phyloP scores from a whole-genome alignment of 768 basidiomycete species.

The Phanerodontia chrysosporium region DNA sequence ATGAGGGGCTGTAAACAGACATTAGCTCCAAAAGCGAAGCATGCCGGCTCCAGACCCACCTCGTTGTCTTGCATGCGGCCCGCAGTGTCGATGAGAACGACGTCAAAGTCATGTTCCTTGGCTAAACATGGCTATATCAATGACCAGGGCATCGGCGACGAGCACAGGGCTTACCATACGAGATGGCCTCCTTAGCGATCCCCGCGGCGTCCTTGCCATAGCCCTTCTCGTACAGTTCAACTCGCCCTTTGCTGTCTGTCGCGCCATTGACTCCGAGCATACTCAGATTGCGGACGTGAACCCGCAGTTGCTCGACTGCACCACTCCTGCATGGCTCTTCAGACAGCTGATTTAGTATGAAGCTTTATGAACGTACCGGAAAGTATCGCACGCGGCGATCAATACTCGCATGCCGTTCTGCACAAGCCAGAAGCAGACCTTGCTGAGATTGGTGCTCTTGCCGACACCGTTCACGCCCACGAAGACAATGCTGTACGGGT shows the following conservation, averaged over 20 bases:
- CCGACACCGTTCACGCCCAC: constrained; percentile 99
- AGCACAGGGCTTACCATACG: constrained; percentile 57
- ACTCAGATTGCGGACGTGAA: constrained; percentile 92
- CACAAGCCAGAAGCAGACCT: constrained; percentile 98
- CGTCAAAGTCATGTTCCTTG: constrained; percentile 88
- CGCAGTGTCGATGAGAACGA: constrained; percentile 96
- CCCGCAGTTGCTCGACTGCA: constrained; percentile 95
- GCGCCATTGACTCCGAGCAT: constrained; percentile 74
- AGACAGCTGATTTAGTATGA: constrained; percentile 2
- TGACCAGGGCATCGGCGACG: not conserved
- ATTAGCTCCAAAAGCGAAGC: too few species aligned
- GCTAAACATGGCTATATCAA: constrained; percentile 39
- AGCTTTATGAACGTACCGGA: constrained; percentile 49
- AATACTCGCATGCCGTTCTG: constrained; percentile 91
- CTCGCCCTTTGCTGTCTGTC: constrained; percentile 62
- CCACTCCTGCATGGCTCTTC: constrained; percentile 58
- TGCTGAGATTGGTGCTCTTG: constrained; percentile 95
- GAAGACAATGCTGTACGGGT: constrained; percentile 92
- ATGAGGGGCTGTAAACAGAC: constrained; percentile 63
- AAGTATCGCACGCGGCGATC: constrained; percentile 98
- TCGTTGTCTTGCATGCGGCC: constrained; percentile 99
- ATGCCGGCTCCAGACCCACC: too few species aligned
- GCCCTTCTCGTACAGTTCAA: constrained; percentile 93
- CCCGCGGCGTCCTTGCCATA: constrained; percentile 99
- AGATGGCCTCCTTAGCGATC: constrained; percentile 93